Evolutionary conservation across 495 filamentous ascomycete species (phyloP).

Genomic region (Neurospora sp.): DNA sequence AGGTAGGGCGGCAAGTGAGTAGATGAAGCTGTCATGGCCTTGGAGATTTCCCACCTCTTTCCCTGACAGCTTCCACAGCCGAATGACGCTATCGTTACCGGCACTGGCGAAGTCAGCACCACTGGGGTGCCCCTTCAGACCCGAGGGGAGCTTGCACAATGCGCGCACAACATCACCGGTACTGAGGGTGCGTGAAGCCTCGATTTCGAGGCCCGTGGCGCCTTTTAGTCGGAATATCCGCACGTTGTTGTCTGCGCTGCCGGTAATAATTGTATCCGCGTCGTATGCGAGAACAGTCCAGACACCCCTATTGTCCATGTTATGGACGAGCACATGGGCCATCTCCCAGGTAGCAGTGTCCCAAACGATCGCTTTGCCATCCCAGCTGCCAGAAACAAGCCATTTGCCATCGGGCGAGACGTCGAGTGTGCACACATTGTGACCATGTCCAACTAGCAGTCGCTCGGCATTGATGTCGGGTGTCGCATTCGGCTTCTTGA

Average conservation of each 20-base stretch:
- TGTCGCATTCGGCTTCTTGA: constrained; percentile 52
- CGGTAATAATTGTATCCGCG: constrained; percentile 72
- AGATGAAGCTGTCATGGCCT: constrained; percentile 94
- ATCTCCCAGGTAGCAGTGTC: constrained; percentile 64
- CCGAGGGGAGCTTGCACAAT: constrained; percentile 63
- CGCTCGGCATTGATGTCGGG: constrained; percentile 70
- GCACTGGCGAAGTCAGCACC: constrained; percentile 81
- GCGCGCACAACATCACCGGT: constrained; percentile 81
- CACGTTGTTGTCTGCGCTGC: constrained; percentile 83
- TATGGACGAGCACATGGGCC: constrained; percentile 48
- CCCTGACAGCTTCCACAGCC: constrained; percentile 73
- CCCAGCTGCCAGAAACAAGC: constrained; percentile 94
- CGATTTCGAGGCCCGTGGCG: constrained; percentile 57
- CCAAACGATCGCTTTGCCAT: constrained; percentile 76
- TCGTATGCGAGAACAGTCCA: constrained; percentile 88
- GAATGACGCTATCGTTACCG: constrained; percentile 77
- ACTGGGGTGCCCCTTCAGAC: constrained; percentile 52
- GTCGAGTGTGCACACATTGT: constrained; percentile 83
- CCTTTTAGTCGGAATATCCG: constrained; percentile 64
- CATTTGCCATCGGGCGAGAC: constrained; percentile 56
- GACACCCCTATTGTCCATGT: constrained; percentile 64
- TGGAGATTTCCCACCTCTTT: constrained; percentile 60
- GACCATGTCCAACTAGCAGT: constrained; percentile 72
- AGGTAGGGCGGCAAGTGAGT: constrained; percentile 67
- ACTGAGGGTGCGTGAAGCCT: constrained; percentile 62